Conservation (phyloP, 116 monocot species). For the Cymodocea nodosa region DNA sequence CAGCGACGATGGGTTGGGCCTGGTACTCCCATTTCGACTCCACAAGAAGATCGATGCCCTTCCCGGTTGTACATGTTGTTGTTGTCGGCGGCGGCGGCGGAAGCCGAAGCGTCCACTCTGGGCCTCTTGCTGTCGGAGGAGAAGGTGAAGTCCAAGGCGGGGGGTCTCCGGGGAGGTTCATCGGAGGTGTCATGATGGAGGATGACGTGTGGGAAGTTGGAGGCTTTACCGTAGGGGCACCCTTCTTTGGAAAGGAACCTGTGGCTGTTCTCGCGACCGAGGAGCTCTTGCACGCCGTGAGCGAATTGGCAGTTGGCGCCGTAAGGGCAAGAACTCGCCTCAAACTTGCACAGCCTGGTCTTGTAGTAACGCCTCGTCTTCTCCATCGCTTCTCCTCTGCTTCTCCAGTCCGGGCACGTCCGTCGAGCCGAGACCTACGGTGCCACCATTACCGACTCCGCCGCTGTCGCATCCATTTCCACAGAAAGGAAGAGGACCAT, state of each 20-base stretch:
- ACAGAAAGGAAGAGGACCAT: not conserved
- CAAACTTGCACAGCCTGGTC: slow-evolving; percentile 19
- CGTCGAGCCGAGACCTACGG: too few species aligned
- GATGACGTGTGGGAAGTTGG: not conserved
- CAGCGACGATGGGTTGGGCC: not conserved
- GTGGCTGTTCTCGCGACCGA: slow-evolving; percentile 5
- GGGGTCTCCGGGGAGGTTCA: not conserved
- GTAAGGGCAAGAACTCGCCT: slow-evolving; percentile 8
- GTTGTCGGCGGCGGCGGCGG: not conserved
- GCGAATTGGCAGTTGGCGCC: slow-evolving; percentile 18
- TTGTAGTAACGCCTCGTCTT: slow-evolving; percentile 17
- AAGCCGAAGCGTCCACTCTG: not conserved
- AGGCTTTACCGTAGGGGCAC: slow-evolving; percentile 1
- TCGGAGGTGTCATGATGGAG: not conserved
- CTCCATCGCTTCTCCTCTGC: not conserved
- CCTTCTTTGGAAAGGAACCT: not conserved
- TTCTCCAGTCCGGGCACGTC: too few species aligned
- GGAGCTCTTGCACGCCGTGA: slow-evolving; percentile 16
- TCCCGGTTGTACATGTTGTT: too few species aligned
- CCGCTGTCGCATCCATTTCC: not conserved
- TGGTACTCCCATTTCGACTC: too few species aligned
- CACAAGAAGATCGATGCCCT: too few species aligned
- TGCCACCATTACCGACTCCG: not conserved
- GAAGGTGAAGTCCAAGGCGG: not conserved
- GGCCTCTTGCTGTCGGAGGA: not conserved